Percentiles rank a stretch among this genome's conserved stretches.
Evolutionary conservation across 345 rosid genomes (phyloP).

Genomic region (Rhodomyrtus tomentosa): DNA sequence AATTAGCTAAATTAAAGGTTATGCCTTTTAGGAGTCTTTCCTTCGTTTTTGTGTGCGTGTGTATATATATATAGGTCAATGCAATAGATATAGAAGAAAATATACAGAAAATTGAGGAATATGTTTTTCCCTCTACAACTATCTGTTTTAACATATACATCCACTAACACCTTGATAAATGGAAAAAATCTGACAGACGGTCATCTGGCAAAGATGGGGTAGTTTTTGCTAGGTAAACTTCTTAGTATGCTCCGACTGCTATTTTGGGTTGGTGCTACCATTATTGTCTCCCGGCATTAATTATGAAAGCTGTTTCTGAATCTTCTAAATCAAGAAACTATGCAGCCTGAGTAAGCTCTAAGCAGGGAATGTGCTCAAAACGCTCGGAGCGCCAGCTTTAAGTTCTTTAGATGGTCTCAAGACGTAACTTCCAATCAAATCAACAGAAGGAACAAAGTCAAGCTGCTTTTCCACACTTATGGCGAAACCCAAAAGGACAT

Average conservation of each 20-base stretch:
- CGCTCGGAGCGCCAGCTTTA: background rate
- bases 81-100: no score
- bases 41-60: no score
- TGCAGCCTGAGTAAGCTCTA: background rate
- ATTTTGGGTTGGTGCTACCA: background rate
- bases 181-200: background rate
- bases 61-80: no score
- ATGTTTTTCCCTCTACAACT: no score
- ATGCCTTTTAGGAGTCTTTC: no score
- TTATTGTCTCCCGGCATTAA: background rate
- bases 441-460: background rate
- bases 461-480: background rate
- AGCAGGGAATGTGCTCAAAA: background rate
- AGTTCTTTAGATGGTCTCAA: background rate
- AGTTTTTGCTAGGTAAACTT: background rate
- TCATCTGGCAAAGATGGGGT: background rate
- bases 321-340: background rate
- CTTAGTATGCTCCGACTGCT: background rate
- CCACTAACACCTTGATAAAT: background rate
- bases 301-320: background rate
- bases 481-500: background rate
- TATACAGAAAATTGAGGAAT: no score
- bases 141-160: no score
- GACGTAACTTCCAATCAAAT: background rate
- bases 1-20: no score